Percentiles rank a stretch among this genome's conserved stretches.
phyloP scores from a whole-genome alignment of 495 filamentous ascomycete species.

The Haplographium delicatum region DNA sequence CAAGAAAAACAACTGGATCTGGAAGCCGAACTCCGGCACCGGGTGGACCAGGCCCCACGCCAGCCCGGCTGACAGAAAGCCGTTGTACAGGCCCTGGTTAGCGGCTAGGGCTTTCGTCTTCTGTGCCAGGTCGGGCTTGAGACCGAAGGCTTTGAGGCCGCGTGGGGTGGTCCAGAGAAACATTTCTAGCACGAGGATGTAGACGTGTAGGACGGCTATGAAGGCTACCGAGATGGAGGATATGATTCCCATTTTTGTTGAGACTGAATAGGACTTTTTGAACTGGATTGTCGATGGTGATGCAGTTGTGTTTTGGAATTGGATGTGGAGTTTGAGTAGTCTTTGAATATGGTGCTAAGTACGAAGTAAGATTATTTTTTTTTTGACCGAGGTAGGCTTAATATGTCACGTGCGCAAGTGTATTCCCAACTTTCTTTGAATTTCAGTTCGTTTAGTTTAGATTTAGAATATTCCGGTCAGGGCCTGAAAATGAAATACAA shows the following conservation, averaged over 20 bases:
- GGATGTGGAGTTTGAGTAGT: too few relatives aligned
- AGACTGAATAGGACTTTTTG: too few relatives aligned
- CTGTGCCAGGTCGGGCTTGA: constrained; percentile 25
- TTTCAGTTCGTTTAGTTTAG: too few relatives aligned
- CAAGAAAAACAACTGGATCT: constrained; percentile 30
- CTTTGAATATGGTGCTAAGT: too few relatives aligned
- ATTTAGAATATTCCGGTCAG: too few relatives aligned
- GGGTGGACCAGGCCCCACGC: constrained; percentile 26
- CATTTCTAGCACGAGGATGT: constrained; percentile 31
- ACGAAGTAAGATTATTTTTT: too few relatives aligned
- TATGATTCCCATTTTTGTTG: constrained; percentile 22
- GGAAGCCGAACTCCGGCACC: constrained; percentile 22
- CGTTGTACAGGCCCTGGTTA: constrained; percentile 34
- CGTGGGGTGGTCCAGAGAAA: constrained; percentile 29
- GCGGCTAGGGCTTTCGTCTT: constrained; percentile 27
- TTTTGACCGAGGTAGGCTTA: too few relatives aligned
- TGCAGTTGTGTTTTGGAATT: too few relatives aligned
- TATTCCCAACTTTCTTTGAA: too few relatives aligned
- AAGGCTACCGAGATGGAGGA: constrained; percentile 18
- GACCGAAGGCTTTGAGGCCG: constrained; percentile 27
- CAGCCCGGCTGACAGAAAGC: constrained; percentile 30
- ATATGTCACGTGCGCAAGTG: too few relatives aligned
- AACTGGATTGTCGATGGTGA: too few relatives aligned
- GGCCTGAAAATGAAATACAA: too few relatives aligned
- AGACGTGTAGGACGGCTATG: constrained; percentile 26